Evolutionary conservation across 2,329 filamentous ascomycete genomes (phyloP).

Genomic region (Aspergillus unguis): DNA sequence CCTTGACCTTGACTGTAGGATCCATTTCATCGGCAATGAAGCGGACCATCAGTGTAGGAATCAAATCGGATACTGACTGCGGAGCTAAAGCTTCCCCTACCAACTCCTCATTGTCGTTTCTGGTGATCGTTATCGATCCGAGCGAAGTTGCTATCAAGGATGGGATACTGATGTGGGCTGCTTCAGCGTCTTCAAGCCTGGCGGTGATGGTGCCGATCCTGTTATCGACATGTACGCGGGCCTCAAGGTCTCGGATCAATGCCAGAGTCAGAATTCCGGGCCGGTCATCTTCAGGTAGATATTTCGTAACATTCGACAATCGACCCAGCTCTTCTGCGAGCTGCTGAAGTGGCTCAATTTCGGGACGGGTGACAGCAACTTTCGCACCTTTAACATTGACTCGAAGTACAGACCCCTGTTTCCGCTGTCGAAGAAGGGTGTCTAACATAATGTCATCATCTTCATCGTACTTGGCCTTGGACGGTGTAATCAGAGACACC

Average conservation of each 20-base stretch:
- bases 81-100: conserved; percentile 59
- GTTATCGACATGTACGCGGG: conserved; percentile 62
- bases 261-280: conserved; percentile 79
- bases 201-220: conserved; percentile 64
- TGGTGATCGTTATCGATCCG: conserved; percentile 57
- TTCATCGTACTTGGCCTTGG: conserved; percentile 81
- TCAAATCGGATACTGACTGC: conserved; percentile 19
- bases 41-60: conserved; percentile 75
- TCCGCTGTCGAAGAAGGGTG: conserved; percentile 78
- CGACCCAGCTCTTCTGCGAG: conserved; percentile 77
- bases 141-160: conserved; percentile 77
- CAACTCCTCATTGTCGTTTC: conserved; percentile 69
- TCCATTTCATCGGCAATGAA: conserved; percentile 95
- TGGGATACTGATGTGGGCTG: conserved; percentile 80
- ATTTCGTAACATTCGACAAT: conserved; percentile 85
- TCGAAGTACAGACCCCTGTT: conserved; percentile 79
- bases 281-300: conserved; percentile 90
- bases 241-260: conserved; percentile 61
- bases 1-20: conserved; percentile 80
- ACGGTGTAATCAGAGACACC: conserved; percentile 82
- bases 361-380: conserved; percentile 59
- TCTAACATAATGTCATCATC: conserved; percentile 95
- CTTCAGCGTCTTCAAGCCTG: conserved; percentile 61
- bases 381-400: conserved; percentile 64
- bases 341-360: conserved; percentile 64